Evolutionary conservation across 305 asterid genomes (phyloP), one percentile per base, ranked within the genome.

Genomic region (Fraxinus xanthoxyloides): DNA sequence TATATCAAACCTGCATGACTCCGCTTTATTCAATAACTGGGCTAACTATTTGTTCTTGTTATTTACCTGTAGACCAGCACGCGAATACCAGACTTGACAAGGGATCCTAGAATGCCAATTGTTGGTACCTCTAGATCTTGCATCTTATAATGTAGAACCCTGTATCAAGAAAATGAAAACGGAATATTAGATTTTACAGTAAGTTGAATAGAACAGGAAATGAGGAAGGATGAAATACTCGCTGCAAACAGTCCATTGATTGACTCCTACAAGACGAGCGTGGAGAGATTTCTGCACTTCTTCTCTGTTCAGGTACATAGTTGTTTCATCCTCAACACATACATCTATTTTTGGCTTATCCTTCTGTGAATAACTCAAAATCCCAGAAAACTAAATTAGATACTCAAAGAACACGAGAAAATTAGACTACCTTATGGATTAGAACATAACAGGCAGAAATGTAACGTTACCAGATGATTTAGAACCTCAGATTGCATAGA

Each of bases 11-110:
- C 40, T 35, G 40, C 40, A 5, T 35, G 40, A 35, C 1, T 0
- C 1, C 6, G 40, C 40, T 35, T 35, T 35, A 34, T 34, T 34
- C 38, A 5, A 34, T 34, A 34, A 34, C 38, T 34, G 38, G 38
- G 40, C 40, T 35, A 35, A 35, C 40, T 1, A 19, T 56, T 19
- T n/a, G 12, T 56, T 19, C 67, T 19, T 15, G 34, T 24, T n/a
- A 28, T 61, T 35, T 70, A 93, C 99, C 99, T 96, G 87, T 94
- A 96, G 77, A 90, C 96, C 54, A 95, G 76, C 4, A 94, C 98
- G 10, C 92, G 92, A 81, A 92, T 84, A 65, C 94, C 90, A 54
- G 87, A 84, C 76, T 90, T 90, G 65, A 93, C 84, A 28, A 95
- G 93, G 26, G 84, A 80, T 35, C 98, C 98, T 61, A 95, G 81